phyloP scores from a whole-genome alignment of 192 early-diverging fungal genomes.

The Irineochytrium annulatum region DNA sequence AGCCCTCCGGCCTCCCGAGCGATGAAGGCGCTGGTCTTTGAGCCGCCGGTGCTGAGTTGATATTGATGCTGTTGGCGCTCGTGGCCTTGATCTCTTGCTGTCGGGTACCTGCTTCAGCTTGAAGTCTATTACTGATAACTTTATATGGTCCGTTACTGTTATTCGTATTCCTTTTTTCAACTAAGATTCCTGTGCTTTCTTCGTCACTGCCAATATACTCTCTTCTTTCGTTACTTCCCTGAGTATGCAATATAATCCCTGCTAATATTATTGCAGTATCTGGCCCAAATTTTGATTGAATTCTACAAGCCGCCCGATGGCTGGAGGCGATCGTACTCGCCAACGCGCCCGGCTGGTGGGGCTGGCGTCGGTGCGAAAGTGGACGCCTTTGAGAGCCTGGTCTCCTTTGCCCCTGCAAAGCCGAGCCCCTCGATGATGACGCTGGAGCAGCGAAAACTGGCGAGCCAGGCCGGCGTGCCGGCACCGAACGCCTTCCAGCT shows the following conservation, averaged over 20 bases:
- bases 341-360: too few species aligned
- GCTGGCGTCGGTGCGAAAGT: too few species aligned
- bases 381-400: constrained; percentile 27
- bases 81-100: constrained; percentile 29
- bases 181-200: too few species aligned
- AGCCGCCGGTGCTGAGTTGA: constrained; percentile 7
- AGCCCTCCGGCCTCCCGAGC: constrained; percentile 54
- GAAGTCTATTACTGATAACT: constrained; percentile 43
- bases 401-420: constrained; percentile 16
- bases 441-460: constrained; percentile 17
- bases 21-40: constrained; percentile 45
- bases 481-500: constrained; percentile 2
- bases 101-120: constrained; percentile 56
- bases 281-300: too few species aligned
- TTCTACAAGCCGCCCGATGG: too few species aligned
- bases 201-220: too few species aligned
- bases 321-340: too few species aligned
- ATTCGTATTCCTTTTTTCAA: too few species aligned
- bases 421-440: constrained; percentile 12
- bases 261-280: constrained; percentile 35
- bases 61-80: background rate
- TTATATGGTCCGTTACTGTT: too few species aligned
- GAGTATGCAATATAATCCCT: background rate
- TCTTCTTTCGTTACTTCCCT: too few species aligned
- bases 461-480: constrained; percentile 7